Evolutionary conservation across 345 rosid genomes (phyloP).

Genomic region (Syzygium aqueum): DNA sequence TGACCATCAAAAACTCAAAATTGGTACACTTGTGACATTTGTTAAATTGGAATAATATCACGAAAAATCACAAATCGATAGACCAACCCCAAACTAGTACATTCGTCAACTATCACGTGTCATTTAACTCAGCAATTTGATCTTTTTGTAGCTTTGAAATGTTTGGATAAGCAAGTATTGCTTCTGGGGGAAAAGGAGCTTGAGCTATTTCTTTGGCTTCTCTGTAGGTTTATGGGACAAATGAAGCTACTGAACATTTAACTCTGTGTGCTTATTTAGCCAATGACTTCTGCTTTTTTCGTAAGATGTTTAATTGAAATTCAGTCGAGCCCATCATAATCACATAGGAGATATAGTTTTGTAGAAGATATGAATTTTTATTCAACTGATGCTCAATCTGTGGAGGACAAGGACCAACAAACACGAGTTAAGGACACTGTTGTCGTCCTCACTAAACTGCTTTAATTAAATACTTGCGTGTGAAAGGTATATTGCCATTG

Average conservation of each 20-base stretch:
- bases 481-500: neutral
- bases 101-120: too few species aligned
- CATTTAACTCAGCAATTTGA: too few species aligned
- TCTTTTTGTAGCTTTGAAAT: neutral
- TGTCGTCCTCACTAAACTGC: neutral
- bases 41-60: too few species aligned
- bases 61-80: too few species aligned
- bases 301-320: neutral
- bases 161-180: neutral
- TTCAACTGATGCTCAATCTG: neutral
- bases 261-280: neutral
- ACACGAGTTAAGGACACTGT: neutral
- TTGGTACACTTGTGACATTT: too few species aligned
- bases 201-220: neutral
- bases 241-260: neutral
- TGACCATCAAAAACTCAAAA: too few species aligned
- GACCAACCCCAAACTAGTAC: too few species aligned
- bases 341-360: neutral
- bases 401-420: neutral
- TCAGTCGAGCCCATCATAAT: neutral
- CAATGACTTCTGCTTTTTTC: neutral
- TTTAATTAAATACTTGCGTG: neutral
- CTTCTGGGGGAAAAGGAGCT: neutral
- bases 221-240: neutral
- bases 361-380: neutral